These are phyloP conservation scores for Biscogniauxia sp. DNA, from an alignment of 2,329 filamentous ascomycete species.

Conservation along the genomic window DNA sequence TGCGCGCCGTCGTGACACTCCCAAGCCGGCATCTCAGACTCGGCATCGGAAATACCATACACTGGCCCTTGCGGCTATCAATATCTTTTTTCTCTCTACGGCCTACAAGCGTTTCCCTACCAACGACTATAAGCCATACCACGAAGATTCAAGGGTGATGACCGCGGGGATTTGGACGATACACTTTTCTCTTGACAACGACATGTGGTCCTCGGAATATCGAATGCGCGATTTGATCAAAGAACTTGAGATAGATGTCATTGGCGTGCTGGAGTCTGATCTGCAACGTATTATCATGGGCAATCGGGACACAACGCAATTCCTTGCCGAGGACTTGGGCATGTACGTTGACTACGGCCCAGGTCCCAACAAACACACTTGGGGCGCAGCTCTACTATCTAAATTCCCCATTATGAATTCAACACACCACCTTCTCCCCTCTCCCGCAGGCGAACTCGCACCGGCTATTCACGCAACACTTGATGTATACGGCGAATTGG, in stretches of 20 bases:
- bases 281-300: slow-evolving; percentile 99
- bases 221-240: slow-evolving; percentile 89
- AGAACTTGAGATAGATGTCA: slow-evolving; percentile 94
- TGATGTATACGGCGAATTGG: slow-evolving; percentile 82
- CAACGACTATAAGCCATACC: slow-evolving; percentile 88
- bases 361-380: slow-evolving; percentile 98
- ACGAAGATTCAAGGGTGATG: slow-evolving; percentile 79
- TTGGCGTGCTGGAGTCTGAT: slow-evolving; percentile 92
- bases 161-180: slow-evolving; percentile 99
- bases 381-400: slow-evolving; percentile 88
- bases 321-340: slow-evolving; percentile 89
- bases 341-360: slow-evolving; percentile 99
- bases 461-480: slow-evolving; percentile 97
- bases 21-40: slow-evolving; percentile 33
- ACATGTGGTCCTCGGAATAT: slow-evolving; percentile 97
- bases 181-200: slow-evolving; percentile 95
- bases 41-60: slow-evolving; percentile 53
- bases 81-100: slow-evolving; percentile 74
- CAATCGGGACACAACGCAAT: slow-evolving; percentile 94
- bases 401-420: slow-evolving; percentile 98
- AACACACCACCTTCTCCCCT: slow-evolving; percentile 91
- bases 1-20: slow-evolving; percentile 38
- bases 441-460: slow-evolving; percentile 89
- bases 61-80: slow-evolving; percentile 66
- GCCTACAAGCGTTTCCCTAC: slow-evolving; percentile 90